Evolutionary conservation across 2,329 filamentous ascomycete species (phyloP), one percentile per base, ranked within the genome.

Genomic region (Botrytis fragariae): DNA sequence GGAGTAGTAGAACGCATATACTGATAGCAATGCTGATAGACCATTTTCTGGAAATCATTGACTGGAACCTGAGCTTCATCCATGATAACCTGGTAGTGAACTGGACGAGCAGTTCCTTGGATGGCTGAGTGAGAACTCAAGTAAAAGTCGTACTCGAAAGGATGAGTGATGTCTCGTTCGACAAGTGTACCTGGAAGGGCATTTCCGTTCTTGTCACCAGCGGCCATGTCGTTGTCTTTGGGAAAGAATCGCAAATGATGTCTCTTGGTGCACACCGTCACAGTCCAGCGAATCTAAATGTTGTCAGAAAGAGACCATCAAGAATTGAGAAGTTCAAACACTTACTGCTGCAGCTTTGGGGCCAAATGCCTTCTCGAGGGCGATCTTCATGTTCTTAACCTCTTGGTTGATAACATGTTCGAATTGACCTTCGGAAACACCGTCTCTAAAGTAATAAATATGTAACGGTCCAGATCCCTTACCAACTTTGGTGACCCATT

Each of bases 181-280:
- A 99, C 91, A 0, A 99, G 81, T 0, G 93, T 97, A 4, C 96
- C 97, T 0, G 95, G 95, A 0, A 95, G 82, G 0, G 94, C 88
- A 79, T 98, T 99, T 51, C 86, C 88, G 76, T 97, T 97, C 67
- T 86, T 87, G 80, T 99, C 96, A 9, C 84, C 87, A 20, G 85
- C 82, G 4, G 74, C 74, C 16, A 77, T 80, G 73, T 88, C 86
- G 29, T 81, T 83, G 0, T 84, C 82, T 65, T 89, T 87, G 0
- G 96, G 95, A 84, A 98, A 98, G 81, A 97, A 94, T 25, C 96
- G 92, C 71, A 97, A 90, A 79, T 98, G 95, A 77, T 99, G 96
- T 4, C 96, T 92, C 87, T 99, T 99, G 1, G 93, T 95, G 1
- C 93, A 95, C 63, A 98, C 88, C 59, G 97, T 89, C 18, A 97